Evolutionary conservation across 148 eudicot species (phyloP), one percentile per base, ranked within the genome.

Genomic region (Silene uniflora): DNA sequence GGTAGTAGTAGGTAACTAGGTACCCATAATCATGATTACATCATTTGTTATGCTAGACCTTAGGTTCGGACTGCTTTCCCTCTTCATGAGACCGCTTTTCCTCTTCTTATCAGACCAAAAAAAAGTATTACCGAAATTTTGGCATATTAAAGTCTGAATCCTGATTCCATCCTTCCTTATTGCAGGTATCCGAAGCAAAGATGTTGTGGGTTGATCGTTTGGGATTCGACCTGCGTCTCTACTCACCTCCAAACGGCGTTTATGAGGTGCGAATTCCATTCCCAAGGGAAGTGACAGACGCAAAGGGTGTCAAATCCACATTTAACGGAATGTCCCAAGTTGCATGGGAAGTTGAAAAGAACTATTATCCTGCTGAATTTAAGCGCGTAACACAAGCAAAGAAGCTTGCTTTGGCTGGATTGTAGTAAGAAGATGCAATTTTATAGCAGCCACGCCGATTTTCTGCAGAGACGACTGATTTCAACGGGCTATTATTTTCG

Each of bases 321-420:
- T 92, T 95, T 74, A 95, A 95, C 75, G 88, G 98, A 58, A 94
- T 94, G 98, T 90, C 98, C 67, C 98, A 95, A 81, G 81, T 86
- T 65, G 98, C 98, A 25, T 95, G 98, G 98, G 97, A 95, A 83
- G 96, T 90, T 71, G 98, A 95, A 80, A 95, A 82, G 88, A 88
- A 89, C 74, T 88, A 83, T 75, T 88, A 86, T 70, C 80, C 77
- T n/a, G 85, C 85, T 19, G 88, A 90, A 58, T 92, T 92, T 73
- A 72, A 83, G 69, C 89, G 89, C 81, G 93, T 92, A 44, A 92
- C 82, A 60, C 91, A 89, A 58, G 74, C 86, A 39, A 95, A 92
- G 86, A 90, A 83, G 78, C 82, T 90, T 65, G 73, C 80, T 23
- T 65, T 42, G 71, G 81, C 79, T 75, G 73, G 71, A 60, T 65